A percentile compares a stretch with the other conserved stretches of the same genome.
These are phyloP conservation scores for Lumnitzera racemosa DNA, from an alignment of 345 rosid species.

Conservation along the genomic window DNA sequence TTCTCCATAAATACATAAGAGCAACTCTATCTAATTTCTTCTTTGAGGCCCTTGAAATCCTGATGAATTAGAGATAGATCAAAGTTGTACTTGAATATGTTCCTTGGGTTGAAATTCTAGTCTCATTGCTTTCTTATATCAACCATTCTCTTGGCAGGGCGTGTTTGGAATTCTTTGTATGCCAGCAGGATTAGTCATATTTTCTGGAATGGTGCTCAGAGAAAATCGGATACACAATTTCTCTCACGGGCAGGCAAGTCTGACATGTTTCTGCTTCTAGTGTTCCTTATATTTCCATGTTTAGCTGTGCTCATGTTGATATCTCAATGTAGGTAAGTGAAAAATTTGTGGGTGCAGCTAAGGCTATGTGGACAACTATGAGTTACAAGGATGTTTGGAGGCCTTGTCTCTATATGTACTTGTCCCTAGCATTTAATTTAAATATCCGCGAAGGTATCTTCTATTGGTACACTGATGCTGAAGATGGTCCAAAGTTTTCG, in stretches of 20 bases:
- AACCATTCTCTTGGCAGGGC: constrained; percentile 33
- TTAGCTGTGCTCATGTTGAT: constrained; percentile 5
- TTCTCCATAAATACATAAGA: too few relatives aligned
- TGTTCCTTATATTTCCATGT: not conserved
- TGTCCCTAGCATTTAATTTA: constrained; percentile 56
- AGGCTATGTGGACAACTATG: constrained; percentile 55
- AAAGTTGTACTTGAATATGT: too few relatives aligned
- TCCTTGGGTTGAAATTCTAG: not conserved
- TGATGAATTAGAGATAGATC: too few relatives aligned
- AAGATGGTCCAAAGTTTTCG: constrained; percentile 71
- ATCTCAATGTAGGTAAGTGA: constrained; percentile 36
- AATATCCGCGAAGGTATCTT: constrained; percentile 77
- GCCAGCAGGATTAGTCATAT: constrained; percentile 41
- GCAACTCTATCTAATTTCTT: too few relatives aligned
- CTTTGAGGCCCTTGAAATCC: too few relatives aligned
- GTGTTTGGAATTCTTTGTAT: constrained; percentile 54
- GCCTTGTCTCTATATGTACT: constrained; percentile 59
- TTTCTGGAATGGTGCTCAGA: constrained; percentile 42
- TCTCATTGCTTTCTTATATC: not conserved
- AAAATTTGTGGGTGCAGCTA: constrained; percentile 55
- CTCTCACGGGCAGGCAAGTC: constrained; percentile 33
- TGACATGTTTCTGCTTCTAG: not conserved
- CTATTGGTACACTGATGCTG: constrained; percentile 79
- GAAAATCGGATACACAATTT: constrained; percentile 31
- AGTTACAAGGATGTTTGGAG: constrained; percentile 57